phyloP scores from a whole-genome alignment of 805 yeast species.

The Hemisphaericaspora nanyangensis region DNA sequence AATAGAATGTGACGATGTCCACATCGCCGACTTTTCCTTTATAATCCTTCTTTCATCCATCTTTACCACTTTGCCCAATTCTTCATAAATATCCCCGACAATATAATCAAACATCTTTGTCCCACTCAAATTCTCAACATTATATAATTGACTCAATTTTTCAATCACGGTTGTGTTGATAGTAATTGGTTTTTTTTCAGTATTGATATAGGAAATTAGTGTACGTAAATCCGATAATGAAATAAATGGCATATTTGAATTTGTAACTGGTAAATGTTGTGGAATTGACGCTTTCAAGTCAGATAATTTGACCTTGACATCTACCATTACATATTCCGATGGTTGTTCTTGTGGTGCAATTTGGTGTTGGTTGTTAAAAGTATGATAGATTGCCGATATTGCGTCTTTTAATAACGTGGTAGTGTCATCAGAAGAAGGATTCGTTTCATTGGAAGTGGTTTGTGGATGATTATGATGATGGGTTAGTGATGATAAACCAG shows the following conservation, averaged over 20 bases:
- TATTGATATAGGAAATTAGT: slow-evolving; percentile 57
- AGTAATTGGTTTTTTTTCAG: slow-evolving; percentile 22
- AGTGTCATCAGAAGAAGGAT: no score
- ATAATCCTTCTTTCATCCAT: slow-evolving; percentile 49
- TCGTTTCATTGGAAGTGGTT: neutral
- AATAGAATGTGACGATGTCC: slow-evolving; percentile 60
- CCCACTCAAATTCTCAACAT: slow-evolving; percentile 33
- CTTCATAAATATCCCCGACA: slow-evolving; percentile 55
- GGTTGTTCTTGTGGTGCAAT: slow-evolving; percentile 4
- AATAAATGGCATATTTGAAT: slow-evolving; percentile 51
- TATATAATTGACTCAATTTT: slow-evolving; percentile 35
- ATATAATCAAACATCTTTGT: slow-evolving; percentile 49
- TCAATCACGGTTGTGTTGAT: slow-evolving; percentile 40
- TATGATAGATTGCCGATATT: slow-evolving; percentile 38
- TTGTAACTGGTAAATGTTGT: slow-evolving; percentile 45
- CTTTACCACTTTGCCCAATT: slow-evolving; percentile 49
- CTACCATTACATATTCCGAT: slow-evolving; percentile 70
- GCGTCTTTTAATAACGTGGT: slow-evolving; percentile 35
- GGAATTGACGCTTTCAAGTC: slow-evolving; percentile 59
- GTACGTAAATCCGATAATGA: slow-evolving; percentile 58
- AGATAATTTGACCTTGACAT: slow-evolving; percentile 59
- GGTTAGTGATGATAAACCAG: slow-evolving; percentile 21
- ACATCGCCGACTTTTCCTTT: slow-evolving; percentile 42
- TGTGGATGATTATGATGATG: neutral
- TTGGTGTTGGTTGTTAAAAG: slow-evolving; percentile 24